Base-by-base conservation (phyloP, 2,329 filamentous ascomycete species). In the Colletotrichum navitas region DNA sequence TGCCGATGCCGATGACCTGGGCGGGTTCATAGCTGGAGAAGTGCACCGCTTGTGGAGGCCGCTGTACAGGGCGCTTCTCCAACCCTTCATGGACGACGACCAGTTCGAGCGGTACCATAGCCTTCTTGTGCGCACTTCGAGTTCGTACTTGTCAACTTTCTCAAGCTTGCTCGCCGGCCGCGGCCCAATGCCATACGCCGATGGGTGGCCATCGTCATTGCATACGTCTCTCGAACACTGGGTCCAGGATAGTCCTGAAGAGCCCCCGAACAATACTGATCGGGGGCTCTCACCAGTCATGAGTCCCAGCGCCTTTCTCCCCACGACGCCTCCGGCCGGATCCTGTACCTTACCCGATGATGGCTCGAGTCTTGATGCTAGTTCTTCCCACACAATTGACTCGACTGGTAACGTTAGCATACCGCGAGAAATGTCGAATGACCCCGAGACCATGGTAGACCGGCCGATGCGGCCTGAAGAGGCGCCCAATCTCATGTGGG, bases 1-100 rank as follows among this genome's bases (percentile, higher is more conserved):
- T 21, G 66, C 74, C 11, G 74, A 76, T 6, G 2, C 39, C 12
- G 39, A 56, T 3, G 11, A 49, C 61, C 12, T 29, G 4, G 39
- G 18, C 18, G 45, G 10, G 5, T 41, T 43, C 14, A 21, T 43
- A 3, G n/a, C 10, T 10, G 32, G 8, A 11, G 32, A 34, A 39
- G 54, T 56, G 29, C 29, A 56, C n/a, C 54, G 54, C 18, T 2
- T 1, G 29, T 16, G 1, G 1, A 39, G 21, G 34, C 32, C 18
- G 5, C 1, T 39, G 32, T 16, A 36, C 54, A 39, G 32, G 32
- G 32, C 1, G 18, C 54, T 36, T 39, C 32, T 39, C 32, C 32
- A 5, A 14, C 16, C 3, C 54, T 2, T 6, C 3, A 14, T 66
- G 67, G 12, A 56, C 34, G 54, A 52, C 26, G 24, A 32, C 14